Percentiles rank a stretch among this genome's conserved stretches.
Conservation (phyloP, 176 grass and related monocot species). For the Phyllostachys edulis region DNA sequence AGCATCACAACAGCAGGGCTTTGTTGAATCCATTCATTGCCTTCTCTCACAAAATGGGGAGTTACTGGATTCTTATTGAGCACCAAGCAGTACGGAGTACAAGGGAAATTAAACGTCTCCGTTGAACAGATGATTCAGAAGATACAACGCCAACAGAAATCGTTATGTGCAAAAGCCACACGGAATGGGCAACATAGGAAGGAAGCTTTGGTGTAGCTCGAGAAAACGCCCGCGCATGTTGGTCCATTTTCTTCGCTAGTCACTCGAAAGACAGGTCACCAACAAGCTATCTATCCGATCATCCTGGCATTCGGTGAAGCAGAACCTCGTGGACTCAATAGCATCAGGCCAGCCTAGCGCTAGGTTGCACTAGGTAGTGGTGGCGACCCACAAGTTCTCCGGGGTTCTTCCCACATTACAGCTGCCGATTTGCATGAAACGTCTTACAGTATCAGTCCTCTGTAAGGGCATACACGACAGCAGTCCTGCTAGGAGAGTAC, state of each 20-base stretch:
- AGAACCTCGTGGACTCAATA: not conserved
- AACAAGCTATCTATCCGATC: constrained; percentile 18
- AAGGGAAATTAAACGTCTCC: not conserved
- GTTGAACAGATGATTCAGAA: not conserved
- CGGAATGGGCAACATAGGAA: not conserved
- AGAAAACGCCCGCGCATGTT: not conserved
- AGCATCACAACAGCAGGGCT: not conserved
- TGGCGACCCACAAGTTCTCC: not conserved
- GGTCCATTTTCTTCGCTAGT: constrained; percentile 12
- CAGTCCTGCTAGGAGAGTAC: constrained; percentile 85
- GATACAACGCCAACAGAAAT: not conserved
- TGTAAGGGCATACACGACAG: constrained; percentile 72
- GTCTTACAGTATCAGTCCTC: constrained; percentile 33
- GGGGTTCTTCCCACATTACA: not conserved
- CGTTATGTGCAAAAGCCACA: constrained; percentile 29
- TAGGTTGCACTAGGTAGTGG: not conserved
- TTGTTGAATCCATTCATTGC: not conserved
- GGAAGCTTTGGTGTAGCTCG: not conserved
- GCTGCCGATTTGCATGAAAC: not conserved
- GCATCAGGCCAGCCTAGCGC: not conserved
- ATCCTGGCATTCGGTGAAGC: not conserved
- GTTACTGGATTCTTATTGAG: not conserved
- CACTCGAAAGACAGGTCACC: not conserved
- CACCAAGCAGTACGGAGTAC: constrained; percentile 11
- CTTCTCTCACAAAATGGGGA: not conserved